These are phyloP conservation scores for Talaromyces verruculosus DNA, from an alignment of 2,329 filamentous ascomycete genomes.

Conservation along the genomic window DNA sequence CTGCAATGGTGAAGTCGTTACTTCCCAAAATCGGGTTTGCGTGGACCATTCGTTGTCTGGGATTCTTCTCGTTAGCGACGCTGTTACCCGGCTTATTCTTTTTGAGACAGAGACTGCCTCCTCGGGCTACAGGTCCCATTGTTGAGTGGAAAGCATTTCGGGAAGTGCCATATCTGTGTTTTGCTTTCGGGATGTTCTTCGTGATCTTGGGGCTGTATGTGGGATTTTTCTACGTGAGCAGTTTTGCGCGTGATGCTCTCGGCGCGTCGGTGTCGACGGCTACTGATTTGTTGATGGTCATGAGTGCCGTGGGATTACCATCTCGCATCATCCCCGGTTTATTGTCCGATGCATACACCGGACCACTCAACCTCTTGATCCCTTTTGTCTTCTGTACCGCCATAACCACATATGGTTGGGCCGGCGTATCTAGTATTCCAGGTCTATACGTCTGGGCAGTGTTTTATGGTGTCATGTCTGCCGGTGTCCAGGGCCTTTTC, in stretches of 20 bases:
- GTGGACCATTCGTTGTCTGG: conserved; percentile 20
- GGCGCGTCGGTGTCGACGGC: conserved; percentile 47
- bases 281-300: conserved; percentile 62
- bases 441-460: conserved; percentile 17
- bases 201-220: conserved; percentile 19
- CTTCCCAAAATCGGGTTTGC: conserved; percentile 38
- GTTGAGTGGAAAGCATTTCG: conserved; percentile 17
- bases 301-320: conserved; percentile 62
- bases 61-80: conserved; percentile 21
- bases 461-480: conserved; percentile 15
- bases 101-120: conserved; percentile 14
- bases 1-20: conserved; percentile 45
- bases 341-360: conserved; percentile 16
- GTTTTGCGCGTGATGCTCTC: conserved; percentile 34
- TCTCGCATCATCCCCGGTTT: conserved; percentile 59
- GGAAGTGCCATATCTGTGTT: conserved; percentile 19
- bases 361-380: conserved; percentile 20
- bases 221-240: conserved; percentile 21
- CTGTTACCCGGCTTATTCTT: conserved; percentile 16
- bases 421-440: conserved; percentile 5
- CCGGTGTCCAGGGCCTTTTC: conserved; percentile 49
- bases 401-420: conserved; percentile 18
- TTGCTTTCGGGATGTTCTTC: conserved; percentile 19
- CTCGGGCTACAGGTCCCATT: conserved; percentile 13
- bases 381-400: conserved; percentile 11